Conservation (phyloP, 768 basidiomycete species). For the Tulasnella sp. region DNA sequence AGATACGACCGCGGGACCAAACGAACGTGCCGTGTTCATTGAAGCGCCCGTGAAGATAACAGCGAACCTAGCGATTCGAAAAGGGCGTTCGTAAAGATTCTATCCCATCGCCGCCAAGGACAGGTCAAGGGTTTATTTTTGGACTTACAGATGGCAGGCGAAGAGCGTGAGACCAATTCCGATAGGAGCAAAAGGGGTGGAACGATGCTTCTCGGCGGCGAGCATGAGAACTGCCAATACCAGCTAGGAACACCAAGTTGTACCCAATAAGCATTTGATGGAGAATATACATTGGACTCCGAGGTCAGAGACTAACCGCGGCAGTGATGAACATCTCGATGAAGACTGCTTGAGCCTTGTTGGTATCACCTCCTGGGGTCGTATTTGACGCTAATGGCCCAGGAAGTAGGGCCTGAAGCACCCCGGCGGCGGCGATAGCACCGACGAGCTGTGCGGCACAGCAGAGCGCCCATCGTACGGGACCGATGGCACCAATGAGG, state of each 20-base stretch:
- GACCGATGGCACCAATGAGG: slow-evolving; percentile 43
- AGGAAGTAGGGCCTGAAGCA: slow-evolving; percentile 44
- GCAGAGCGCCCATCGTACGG: slow-evolving; percentile 47
- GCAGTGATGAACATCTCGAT: slow-evolving; percentile 64
- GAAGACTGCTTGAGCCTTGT: slow-evolving; percentile 48
- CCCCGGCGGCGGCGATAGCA: slow-evolving; percentile 46
- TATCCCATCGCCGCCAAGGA: background rate
- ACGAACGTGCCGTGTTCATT: slow-evolving; percentile 59
- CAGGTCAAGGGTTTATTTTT: background rate
- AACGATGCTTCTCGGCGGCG: slow-evolving; percentile 56
- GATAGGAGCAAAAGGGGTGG: slow-evolving; percentile 58
- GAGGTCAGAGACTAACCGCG: slow-evolving; percentile 36
- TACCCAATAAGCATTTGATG: background rate
- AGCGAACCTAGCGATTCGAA: slow-evolving; percentile 35
- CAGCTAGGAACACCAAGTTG: slow-evolving; percentile 5
- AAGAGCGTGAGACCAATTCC: slow-evolving; percentile 61
- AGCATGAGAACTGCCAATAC: slow-evolving; percentile 55
- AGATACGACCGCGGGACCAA: slow-evolving; percentile 56
- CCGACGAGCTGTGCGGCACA: slow-evolving; percentile 45
- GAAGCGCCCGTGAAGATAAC: slow-evolving; percentile 52
- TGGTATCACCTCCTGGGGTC: slow-evolving; percentile 36
- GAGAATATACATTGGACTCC: background rate
- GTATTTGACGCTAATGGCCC: slow-evolving; percentile 40
- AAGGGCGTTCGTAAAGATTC: too few relatives aligned
- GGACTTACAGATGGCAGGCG: slow-evolving; percentile 45